Conservation (phyloP, 2,329 filamentous ascomycete species). For the Cadophora sp. region DNA sequence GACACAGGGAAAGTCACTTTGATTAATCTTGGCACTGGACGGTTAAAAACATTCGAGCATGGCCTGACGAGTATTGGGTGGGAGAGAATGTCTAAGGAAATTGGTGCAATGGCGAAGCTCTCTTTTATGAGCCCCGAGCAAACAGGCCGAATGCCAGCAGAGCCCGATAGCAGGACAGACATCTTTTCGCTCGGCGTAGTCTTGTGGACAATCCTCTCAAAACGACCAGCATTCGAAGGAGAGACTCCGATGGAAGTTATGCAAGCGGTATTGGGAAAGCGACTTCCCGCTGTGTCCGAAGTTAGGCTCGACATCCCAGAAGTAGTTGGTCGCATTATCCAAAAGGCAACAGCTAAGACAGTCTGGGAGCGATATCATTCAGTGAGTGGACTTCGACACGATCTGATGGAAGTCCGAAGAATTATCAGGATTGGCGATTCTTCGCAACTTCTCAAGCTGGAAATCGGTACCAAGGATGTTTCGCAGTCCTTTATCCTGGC, state of each 20-base stretch:
- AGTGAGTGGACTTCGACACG: slow-evolving; percentile 82
- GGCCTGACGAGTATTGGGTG: slow-evolving; percentile 85
- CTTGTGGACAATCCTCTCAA: slow-evolving; percentile 85
- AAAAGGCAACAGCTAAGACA: slow-evolving; percentile 90
- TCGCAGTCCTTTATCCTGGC: slow-evolving; percentile 93
- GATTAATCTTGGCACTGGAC: slow-evolving; percentile 85
- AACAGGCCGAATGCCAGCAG: slow-evolving; percentile 89
- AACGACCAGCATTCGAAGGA: slow-evolving; percentile 80
- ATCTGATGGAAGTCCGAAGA: slow-evolving; percentile 76
- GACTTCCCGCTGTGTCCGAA: slow-evolving; percentile 77
- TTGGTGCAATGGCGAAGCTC: slow-evolving; percentile 87
- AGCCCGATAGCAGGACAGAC: slow-evolving; percentile 90
- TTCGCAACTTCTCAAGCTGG: slow-evolving; percentile 73
- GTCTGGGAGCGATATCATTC: slow-evolving; percentile 90
- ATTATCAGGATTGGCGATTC: slow-evolving; percentile 80
- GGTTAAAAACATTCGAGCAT: slow-evolving; percentile 84
- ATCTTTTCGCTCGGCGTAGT: slow-evolving; percentile 91
- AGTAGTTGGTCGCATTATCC: slow-evolving; percentile 80
- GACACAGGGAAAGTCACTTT: slow-evolving; percentile 77
- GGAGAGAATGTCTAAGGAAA: slow-evolving; percentile 81
- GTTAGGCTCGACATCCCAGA: slow-evolving; percentile 86
- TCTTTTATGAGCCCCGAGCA: slow-evolving; percentile 94
- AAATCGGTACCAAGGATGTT: slow-evolving; percentile 81
- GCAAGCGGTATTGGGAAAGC: slow-evolving; percentile 82
- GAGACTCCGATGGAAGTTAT: slow-evolving; percentile 86